Base-by-base conservation (phyloP, 2,329 filamentous ascomycete species). In the Sporothrix humicola region DNA sequence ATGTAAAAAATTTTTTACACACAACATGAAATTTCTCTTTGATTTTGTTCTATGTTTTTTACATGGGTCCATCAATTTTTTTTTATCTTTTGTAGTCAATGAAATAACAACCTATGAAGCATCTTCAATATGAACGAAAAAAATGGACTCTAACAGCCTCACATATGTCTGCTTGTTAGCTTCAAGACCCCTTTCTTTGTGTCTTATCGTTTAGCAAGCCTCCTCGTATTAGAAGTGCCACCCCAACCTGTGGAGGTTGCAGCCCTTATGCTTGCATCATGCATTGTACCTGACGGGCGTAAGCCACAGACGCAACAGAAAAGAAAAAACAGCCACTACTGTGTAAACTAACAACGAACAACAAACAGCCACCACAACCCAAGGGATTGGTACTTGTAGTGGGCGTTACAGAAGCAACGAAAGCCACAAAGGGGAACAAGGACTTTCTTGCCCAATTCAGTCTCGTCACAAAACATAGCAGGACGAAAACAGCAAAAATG, bases 231-330 rank as follows among this genome's bases (percentile, higher is more conserved):
- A 58, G 31, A 68, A 17, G 20, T n/a, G 15, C 13, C 20, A 52
- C 46, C 44, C n/a, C 46, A 4, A 12, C 37, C 13, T 58, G 52
- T 23, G 44, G 50, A 44, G 68, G 68, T 44, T 70, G 68, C 68
- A 58, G 13, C 52, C 68, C 20, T 26, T 59, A 44, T 59, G 37
- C n/a, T 48, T 46, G 52, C 37, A 70, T 70, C 12, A 56, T 70
- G 68, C 68, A 70, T 46, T 70, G 68, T 70, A 58, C 66, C 68
- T 70, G 68, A 48, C 52, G 68, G 42, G 10, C 46, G 20, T 52
- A 70, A 70, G 68, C 68, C 68, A 58, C 68, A 70, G 37, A 42
- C 37, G n/a, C 66, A 54, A 44, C 44, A 66, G 12, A 48, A 13
- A 37, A 37, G 4, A 37, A 7, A 37, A 37, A 52, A 52, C 65